Percentiles rank a stretch among this genome's conserved stretches.
Evolutionary conservation across 805 yeast genomes (phyloP).

Genomic region (Suhomyces kilbournensis): DNA sequence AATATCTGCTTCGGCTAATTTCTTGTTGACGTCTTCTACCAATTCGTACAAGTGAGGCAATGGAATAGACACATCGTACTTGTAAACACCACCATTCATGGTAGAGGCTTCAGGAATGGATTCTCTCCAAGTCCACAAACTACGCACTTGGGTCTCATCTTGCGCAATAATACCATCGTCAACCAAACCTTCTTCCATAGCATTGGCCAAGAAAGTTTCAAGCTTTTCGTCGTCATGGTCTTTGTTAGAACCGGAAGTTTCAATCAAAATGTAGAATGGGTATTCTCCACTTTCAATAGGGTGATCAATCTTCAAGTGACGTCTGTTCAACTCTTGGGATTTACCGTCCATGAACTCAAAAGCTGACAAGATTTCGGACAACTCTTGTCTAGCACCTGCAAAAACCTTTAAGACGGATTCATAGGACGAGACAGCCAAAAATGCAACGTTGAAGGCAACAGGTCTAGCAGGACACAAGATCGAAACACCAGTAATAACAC

Average conservation of each 20-base stretch:
- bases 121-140: constrained; percentile 96
- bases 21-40: constrained; percentile 72
- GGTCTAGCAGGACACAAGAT: constrained; percentile 89
- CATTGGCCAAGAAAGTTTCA: constrained; percentile 75
- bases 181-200: constrained; percentile 81
- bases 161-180: constrained; percentile 96
- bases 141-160: constrained; percentile 81
- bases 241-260: constrained; percentile 92
- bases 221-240: constrained; percentile 92
- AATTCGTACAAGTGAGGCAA: constrained; percentile 74
- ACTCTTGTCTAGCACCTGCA: constrained; percentile 70
- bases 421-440: constrained; percentile 76
- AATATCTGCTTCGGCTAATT: constrained; percentile 54
- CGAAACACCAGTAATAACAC: constrained; percentile 86
- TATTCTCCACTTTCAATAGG: constrained; percentile 77
- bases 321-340: constrained; percentile 62
- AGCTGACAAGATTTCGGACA: constrained; percentile 84
- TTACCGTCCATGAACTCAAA: constrained; percentile 89
- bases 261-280: constrained; percentile 89
- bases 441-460: constrained; percentile 79
- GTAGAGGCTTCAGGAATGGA: constrained; percentile 86
- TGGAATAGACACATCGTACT: constrained; percentile 94
- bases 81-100: constrained; percentile 89
- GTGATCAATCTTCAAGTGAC: constrained; percentile 57
- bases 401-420: constrained; percentile 84